phyloP scores from a whole-genome alignment of 768 basidiomycete genomes.

The Trametes cubensis region DNA sequence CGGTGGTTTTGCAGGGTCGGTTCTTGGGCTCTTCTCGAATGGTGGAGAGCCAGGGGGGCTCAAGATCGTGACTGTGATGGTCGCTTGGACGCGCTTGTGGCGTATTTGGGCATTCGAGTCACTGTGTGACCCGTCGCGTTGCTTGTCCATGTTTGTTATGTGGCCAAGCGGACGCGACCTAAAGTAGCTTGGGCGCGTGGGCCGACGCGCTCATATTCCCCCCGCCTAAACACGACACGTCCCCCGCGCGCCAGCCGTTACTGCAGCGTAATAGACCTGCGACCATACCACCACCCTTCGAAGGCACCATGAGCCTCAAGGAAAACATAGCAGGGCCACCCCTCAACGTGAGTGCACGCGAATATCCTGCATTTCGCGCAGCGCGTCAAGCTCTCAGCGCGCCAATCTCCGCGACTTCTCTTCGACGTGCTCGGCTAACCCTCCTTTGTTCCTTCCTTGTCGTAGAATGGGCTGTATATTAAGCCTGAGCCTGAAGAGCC shows the following conservation, averaged over 20 bases:
- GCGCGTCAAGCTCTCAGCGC: background rate
- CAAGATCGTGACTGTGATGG: background rate
- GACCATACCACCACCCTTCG: background rate
- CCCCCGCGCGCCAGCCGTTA: background rate
- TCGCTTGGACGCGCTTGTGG: conserved; percentile 8
- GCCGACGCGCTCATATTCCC: conserved; percentile 15
- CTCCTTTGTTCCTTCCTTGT: conserved; percentile 6
- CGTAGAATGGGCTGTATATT: conserved; percentile 24
- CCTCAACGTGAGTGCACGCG: background rate
- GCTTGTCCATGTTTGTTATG: conserved; percentile 10
- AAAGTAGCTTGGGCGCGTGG: conserved; percentile 12
- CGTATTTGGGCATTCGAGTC: background rate
- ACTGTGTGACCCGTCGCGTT: conserved; percentile 28
- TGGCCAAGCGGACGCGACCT: conserved; percentile 18
- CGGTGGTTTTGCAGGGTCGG: background rate
- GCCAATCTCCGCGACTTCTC: conserved; percentile 7
- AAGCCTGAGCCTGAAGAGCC: conserved; percentile 39
- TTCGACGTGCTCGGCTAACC: conserved; percentile 13
- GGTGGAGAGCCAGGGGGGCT: background rate
- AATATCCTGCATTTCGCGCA: background rate
- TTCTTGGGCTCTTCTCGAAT: background rate
- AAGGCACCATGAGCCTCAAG: conserved; percentile 26
- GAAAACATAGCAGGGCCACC: conserved; percentile 18
- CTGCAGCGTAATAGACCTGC: background rate
- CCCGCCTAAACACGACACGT: conserved; percentile 12